These are phyloP conservation scores for Scenedesmus sp. DNA, from an alignment of 163 green algal species.

Conservation along the genomic window DNA sequence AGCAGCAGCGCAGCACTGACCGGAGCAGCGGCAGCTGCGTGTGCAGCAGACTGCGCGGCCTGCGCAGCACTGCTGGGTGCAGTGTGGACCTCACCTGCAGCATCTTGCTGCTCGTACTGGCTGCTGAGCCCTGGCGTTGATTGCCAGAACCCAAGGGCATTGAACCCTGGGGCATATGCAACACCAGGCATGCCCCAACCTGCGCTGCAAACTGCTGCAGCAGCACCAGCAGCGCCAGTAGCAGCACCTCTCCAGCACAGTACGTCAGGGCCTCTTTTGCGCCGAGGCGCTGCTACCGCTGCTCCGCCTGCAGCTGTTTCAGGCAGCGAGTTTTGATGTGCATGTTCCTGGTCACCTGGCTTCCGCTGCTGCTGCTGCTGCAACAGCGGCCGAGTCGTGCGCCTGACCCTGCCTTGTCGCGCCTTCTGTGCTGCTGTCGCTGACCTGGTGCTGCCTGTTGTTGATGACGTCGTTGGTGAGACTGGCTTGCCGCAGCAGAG, in stretches of 20 bases:
- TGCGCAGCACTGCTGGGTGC: background rate
- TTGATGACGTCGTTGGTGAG: background rate
- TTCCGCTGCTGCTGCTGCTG: background rate
- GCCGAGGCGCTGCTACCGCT: background rate
- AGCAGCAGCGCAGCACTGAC: background rate
- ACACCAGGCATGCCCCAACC: background rate
- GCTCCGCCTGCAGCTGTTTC: background rate
- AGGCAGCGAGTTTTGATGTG: background rate
- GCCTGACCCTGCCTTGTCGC: background rate
- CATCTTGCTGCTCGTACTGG: background rate
- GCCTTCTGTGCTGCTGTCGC: background rate
- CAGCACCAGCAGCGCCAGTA: background rate
- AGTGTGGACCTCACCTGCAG: background rate
- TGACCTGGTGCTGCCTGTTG: background rate
- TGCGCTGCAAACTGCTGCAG: background rate
- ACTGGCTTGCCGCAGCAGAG: background rate
- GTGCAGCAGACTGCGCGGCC: background rate
- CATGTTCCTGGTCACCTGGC: background rate
- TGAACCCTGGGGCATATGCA: background rate
- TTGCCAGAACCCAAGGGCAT: background rate
- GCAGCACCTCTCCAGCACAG: background rate
- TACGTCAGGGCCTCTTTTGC: background rate
- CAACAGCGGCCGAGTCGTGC: background rate
- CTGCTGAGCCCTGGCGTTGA: background rate
- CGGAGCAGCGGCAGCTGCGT: background rate